phyloP scores from a whole-genome alignment of 768 basidiomycete species.

The Astraeus odoratus region DNA sequence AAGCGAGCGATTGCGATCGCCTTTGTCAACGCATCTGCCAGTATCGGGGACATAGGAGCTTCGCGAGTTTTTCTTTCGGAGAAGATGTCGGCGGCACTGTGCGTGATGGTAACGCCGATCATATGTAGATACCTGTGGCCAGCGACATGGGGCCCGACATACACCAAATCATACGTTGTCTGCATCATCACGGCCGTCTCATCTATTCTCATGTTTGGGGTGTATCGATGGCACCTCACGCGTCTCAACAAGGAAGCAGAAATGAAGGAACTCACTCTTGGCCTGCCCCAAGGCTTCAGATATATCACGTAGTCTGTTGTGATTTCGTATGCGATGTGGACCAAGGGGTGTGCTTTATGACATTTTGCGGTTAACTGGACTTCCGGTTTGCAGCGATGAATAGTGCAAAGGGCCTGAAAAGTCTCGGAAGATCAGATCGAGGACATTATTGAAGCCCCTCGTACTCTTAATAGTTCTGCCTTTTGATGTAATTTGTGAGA shows the following conservation, averaged over 20 bases:
- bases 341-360: no score
- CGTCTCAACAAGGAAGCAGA: conserved; percentile 25
- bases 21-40: conserved; percentile 73
- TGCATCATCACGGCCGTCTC: conserved; percentile 51
- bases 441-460: no score
- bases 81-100: neutral
- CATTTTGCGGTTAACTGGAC: no score
- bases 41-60: conserved; percentile 79
- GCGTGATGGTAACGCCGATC: neutral
- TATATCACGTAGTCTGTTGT: neutral
- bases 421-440: no score
- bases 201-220: conserved; percentile 40
- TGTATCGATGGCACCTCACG: conserved; percentile 36
- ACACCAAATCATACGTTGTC: conserved; percentile 65
- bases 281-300: neutral
- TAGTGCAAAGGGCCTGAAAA: no score
- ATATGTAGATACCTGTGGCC: conserved; percentile 58
- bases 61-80: conserved; percentile 50
- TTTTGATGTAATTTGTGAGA: no score
- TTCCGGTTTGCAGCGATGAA: no score
- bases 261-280: neutral
- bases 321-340: no score
- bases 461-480: no score
- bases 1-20: conserved; percentile 84
- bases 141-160: conserved; percentile 60